Base-by-base conservation (phyloP, 345 rosid species). In the Anacardium occidentale region DNA sequence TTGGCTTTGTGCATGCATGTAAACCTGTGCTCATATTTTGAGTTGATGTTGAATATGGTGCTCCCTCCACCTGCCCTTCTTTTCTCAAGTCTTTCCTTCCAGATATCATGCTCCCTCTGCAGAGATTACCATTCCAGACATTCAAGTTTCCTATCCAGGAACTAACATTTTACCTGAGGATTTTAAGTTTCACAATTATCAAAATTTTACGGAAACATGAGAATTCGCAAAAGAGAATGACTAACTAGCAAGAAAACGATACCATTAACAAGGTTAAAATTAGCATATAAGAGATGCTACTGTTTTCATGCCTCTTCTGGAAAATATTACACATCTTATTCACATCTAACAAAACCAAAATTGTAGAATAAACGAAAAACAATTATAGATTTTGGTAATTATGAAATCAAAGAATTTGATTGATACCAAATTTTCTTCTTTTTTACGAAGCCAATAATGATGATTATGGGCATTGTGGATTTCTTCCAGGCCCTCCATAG, bases 401-500 rank as follows among this genome's bases (percentile, higher is more conserved):
- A 79, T 83, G 77, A n/a, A 68, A 68, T 73, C 13, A 79, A 82
- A 75, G 79, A 84, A 84, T 84, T 72, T 62, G 10, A 40, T 37
- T 15, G 12, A 50, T 50, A 15, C 40, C 7, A 10, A 15, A 29
- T 4, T 15, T 17, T 62, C 10, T 8, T 34, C 11, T 15, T 12
- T 9, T 20, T 20, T 21, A 64, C 2, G 17, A 60, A 10, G 51
- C 44, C 1, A 58, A 25, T 26, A 26, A 64, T 7, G 26, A 40
- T 6, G 12, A 15, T 13, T 87, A 95, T 3, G 84, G 77, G 83
- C 99, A 95, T 71, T 63, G 85, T 0, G 88, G 86, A 76, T 90
- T 92, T 32, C 79, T 85, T 56, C 99, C 99, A 0, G 99, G 97
- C 1, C 99, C 99, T 8, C 99, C 99, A 20, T 91, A 91, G 86